Conservation (phyloP, 148 eudicot genomes). For the Pouteria glomerata region DNA sequence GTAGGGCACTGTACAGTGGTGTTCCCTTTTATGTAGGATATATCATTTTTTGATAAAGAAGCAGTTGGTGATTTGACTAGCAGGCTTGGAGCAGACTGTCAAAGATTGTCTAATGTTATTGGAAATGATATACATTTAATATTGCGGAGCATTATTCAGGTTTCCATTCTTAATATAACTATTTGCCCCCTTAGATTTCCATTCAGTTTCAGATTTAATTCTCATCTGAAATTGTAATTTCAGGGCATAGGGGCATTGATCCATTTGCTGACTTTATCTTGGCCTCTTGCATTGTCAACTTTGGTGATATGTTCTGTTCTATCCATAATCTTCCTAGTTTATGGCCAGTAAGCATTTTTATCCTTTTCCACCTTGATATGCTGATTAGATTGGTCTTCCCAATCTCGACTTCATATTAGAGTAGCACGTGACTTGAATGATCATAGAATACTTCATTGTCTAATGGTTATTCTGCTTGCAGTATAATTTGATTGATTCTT, state of each 20-base stretch:
- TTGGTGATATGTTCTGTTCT: constrained; percentile 39
- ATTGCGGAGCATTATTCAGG: constrained; percentile 41
- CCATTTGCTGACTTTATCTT: constrained; percentile 41
- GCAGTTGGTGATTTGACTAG: constrained; percentile 52
- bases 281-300: constrained; percentile 49
- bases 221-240: constrained; percentile 8
- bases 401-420: neutral
- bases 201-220: neutral
- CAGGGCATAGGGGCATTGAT: constrained; percentile 53
- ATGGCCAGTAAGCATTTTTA: constrained; percentile 36
- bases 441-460: too few relatives aligned
- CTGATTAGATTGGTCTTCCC: neutral
- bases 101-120: constrained; percentile 42
- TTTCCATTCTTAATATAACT: constrained; percentile 6
- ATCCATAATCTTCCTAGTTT: constrained; percentile 36
- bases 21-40: constrained; percentile 34
- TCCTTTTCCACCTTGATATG: constrained; percentile 5
- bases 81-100: constrained; percentile 56
- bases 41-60: constrained; percentile 49
- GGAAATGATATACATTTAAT: constrained; percentile 47
- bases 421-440: too few relatives aligned
- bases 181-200: neutral
- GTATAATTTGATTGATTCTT: too few relatives aligned
- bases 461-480: too few relatives aligned
- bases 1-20: neutral